Conservation (phyloP, 116 monocot genomes). For the Cymodocea nodosa region DNA sequence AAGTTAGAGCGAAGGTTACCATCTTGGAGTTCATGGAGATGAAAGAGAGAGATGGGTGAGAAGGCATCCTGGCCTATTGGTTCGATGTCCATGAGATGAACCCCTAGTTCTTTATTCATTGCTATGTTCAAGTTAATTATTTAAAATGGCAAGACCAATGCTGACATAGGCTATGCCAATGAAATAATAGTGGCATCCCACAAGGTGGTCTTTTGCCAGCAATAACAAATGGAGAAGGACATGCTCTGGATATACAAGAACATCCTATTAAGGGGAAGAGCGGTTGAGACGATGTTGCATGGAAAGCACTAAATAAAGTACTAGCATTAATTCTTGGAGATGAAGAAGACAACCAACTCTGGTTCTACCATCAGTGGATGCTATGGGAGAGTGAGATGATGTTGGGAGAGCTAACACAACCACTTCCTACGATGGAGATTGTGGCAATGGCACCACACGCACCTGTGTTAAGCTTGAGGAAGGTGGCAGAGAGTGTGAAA, state of each 20-base stretch:
- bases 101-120: constrained; percentile 34
- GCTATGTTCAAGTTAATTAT: constrained; percentile 58
- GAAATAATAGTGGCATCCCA: neutral
- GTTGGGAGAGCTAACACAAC: constrained; percentile 10
- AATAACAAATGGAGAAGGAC: constrained; percentile 28
- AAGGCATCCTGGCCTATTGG: constrained; percentile 45
- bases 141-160: too few relatives aligned
- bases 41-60: constrained; percentile 16
- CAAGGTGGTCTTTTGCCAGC: neutral
- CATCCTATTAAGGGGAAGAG: constrained; percentile 17
- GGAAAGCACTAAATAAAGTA: constrained; percentile 65
- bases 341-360: constrained; percentile 60
- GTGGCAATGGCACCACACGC: constrained; percentile 67
- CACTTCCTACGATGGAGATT: constrained; percentile 44
- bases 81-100: constrained; percentile 35
- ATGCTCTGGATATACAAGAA: constrained; percentile 26
- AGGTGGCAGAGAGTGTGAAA: constrained; percentile 43
- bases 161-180: neutral
- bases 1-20: constrained; percentile 34
- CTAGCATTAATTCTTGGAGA: constrained; percentile 67
- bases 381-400: constrained; percentile 22
- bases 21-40: constrained; percentile 42
- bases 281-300: constrained; percentile 34
- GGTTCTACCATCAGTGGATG: constrained; percentile 46
- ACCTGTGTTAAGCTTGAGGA: constrained; percentile 44